Base-by-base conservation (phyloP, 2,329 filamentous ascomycete species). In the Leptodontidium sp. region DNA sequence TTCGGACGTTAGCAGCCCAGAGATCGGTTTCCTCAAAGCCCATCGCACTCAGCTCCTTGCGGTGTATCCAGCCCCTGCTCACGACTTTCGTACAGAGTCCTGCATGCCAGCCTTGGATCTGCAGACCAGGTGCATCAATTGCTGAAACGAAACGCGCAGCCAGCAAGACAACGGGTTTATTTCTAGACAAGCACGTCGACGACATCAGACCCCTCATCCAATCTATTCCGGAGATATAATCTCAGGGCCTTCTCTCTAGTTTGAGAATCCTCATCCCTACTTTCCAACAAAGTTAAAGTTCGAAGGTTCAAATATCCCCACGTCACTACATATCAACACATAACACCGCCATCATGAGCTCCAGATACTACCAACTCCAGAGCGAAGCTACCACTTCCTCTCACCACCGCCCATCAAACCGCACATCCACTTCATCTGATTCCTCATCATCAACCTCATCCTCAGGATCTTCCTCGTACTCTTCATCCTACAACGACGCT, bases 341-440 rank as follows among this genome's bases (percentile, higher is more conserved):
- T 1, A 21, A 52, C 29, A 58, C 43, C 17, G 14, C 29, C 61
- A 65, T 4, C 21, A 71, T 71, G 70, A 65, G 61, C 12, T 68
- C 67, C 7, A 43, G 65, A 64, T 71, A 66, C 65, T 65, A 59
- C 52, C 65, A 71, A 55, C 67, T 69, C 24, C 70, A 70, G 50
- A 67, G 32, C 49, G 65, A 67, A 35, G 55, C 64, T 24, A 45
- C 47, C 11, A 57, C 29, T 53, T 24, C 67, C 12, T 63, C 65
- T 59, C 58, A 55, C 2, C 69, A 70, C 26, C 53, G 70, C 45
- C 65, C 72, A 8, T 66, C 69, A 29, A 64, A 59, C 49, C 68
- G 67, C 17, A 40, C 58, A 52, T 72, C 70, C n/a, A 69, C 67
- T 12, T 75, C 74, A 12, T 76, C 74, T 15, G 66, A 68, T 43